Base-by-base conservation (phyloP, 2,329 filamentous ascomycete genomes). In the Pestalotiopsis sp. region DNA sequence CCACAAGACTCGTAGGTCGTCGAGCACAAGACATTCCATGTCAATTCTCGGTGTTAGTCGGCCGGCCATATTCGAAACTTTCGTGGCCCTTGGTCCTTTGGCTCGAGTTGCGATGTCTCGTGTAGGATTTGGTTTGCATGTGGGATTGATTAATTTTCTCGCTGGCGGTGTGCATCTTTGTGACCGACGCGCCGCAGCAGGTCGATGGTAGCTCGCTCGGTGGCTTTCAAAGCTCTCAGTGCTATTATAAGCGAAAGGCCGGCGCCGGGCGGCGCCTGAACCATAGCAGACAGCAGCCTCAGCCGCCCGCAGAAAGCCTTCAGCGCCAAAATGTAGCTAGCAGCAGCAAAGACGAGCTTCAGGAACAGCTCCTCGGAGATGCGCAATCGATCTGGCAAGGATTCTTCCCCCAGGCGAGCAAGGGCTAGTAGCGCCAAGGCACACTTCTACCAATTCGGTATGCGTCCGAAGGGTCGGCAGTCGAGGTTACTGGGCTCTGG, bases 281-380 rank as follows among this genome's bases (percentile, higher is more conserved):
- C 44, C 9, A 20, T n/a, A 52, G 44, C 17, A 52, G 14, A 4
- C 44, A 52, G 17, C 44, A 52, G 44, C 44, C 44, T 52, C 44
- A 52, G 44, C 44, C 17, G 17, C 7, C 44, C 44, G 17, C 17
- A 52, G 17, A 22, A 17, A 17, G 6, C 17, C 17, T 20, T 17
- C 17, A 52, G 44, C 6, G 20, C 9, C 17, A 52, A 52, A n/a
- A n/a, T 48, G 40, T 44, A 17, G 39, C 39, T 44, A 17, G 11
- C 39, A 17, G 17, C 13, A 9, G 17, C n/a, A 52, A 73, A 71
- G 44, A 52, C 44, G 44, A 20, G 7, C 44, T 9, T 17, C 44
- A 52, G 44, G 70, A 71, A 71, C 69, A 67, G 38, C 64, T 72
- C 72, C 74, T 76, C 73, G 74, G 74, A 76, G 73, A 76, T 76